These are phyloP conservation scores for Rhizopogon parksii DNA, from an alignment of 1,284 basidiomycete species.

Conservation along the genomic window DNA sequence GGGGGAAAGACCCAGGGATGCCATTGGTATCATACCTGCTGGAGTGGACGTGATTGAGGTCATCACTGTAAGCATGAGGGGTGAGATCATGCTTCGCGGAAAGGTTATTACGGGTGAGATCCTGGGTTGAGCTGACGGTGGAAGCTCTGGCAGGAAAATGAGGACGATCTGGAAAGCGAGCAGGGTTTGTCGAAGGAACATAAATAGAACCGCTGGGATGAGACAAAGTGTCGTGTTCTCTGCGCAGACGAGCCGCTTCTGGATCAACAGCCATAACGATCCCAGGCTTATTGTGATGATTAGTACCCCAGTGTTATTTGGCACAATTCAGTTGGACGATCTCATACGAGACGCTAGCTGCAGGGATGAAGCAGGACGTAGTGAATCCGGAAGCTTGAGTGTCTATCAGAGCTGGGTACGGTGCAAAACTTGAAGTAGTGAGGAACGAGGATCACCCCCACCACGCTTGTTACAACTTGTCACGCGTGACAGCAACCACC, in stretches of 20 bases:
- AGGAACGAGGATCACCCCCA: slow-evolving; percentile 17
- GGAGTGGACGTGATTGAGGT: slow-evolving; percentile 51
- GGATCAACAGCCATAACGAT: slow-evolving; percentile 25
- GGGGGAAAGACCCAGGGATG: slow-evolving; percentile 29
- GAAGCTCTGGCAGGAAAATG: slow-evolving; percentile 53
- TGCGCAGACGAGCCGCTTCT: slow-evolving; percentile 25
- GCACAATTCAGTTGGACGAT: slow-evolving; percentile 6
- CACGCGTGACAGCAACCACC: slow-evolving; percentile 13
- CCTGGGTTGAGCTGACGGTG: slow-evolving; percentile 46
- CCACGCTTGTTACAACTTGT: slow-evolving; percentile 10
- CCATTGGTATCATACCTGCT: slow-evolving; percentile 16
- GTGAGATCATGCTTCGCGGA: slow-evolving; percentile 29
- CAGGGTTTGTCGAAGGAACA: slow-evolving; percentile 28
- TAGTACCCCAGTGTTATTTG: slow-evolving; percentile 7
- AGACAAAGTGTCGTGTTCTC: slow-evolving; percentile 15
- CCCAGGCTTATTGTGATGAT: slow-evolving; percentile 4
- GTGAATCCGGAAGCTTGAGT: background rate
- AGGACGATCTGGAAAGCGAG: slow-evolving; percentile 43
- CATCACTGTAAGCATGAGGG: slow-evolving; percentile 58
- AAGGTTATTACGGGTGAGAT: slow-evolving; percentile 45
- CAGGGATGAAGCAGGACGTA: background rate
- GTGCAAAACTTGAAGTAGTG: slow-evolving; percentile 4
- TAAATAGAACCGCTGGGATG: slow-evolving; percentile 23
- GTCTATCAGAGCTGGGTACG: slow-evolving; percentile 2
- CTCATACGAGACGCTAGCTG: slow-evolving; percentile 13